phyloP scores from a whole-genome alignment of 1,284 basidiomycete genomes.

The Naganishia sp. region DNA sequence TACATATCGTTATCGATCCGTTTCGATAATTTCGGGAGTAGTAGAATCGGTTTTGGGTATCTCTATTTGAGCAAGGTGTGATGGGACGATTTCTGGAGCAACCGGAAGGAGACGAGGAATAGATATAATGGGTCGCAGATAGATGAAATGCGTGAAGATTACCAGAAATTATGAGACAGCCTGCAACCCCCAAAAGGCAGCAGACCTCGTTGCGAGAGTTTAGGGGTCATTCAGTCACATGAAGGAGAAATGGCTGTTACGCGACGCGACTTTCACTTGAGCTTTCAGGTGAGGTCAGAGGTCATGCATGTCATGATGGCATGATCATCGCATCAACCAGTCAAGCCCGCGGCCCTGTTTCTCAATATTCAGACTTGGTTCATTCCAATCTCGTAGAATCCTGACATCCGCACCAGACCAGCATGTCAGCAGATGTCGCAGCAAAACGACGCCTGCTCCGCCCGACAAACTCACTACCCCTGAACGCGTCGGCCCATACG shows the following conservation, averaged over 20 bases:
- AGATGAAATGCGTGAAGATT: too few relatives aligned
- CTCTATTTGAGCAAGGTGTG: neutral
- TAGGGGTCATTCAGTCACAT: neutral
- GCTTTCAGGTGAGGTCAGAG: neutral
- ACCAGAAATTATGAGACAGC: neutral
- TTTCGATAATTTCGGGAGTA: too few relatives aligned
- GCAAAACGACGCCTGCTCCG: slow-evolving; percentile 21
- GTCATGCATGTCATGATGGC: neutral
- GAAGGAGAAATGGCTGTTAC: slow-evolving; percentile 14
- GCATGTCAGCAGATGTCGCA: neutral
- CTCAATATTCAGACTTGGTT: neutral
- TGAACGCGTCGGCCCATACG: slow-evolving; percentile 10
- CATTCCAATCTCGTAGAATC: neutral
- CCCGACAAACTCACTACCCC: slow-evolving; percentile 11
- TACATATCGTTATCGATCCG: slow-evolving; percentile 41
- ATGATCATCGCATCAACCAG: neutral
- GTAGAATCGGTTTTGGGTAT: too few relatives aligned
- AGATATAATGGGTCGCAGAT: too few relatives aligned
- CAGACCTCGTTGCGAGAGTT: neutral
- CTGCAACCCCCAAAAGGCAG: neutral
- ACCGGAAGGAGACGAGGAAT: too few relatives aligned
- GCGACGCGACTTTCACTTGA: neutral
- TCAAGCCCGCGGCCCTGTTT: neutral
- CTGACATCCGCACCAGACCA: neutral
- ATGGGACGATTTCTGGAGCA: too few relatives aligned